Conservation (phyloP, 768 basidiomycete genomes). For the Ramaria sp. region DNA sequence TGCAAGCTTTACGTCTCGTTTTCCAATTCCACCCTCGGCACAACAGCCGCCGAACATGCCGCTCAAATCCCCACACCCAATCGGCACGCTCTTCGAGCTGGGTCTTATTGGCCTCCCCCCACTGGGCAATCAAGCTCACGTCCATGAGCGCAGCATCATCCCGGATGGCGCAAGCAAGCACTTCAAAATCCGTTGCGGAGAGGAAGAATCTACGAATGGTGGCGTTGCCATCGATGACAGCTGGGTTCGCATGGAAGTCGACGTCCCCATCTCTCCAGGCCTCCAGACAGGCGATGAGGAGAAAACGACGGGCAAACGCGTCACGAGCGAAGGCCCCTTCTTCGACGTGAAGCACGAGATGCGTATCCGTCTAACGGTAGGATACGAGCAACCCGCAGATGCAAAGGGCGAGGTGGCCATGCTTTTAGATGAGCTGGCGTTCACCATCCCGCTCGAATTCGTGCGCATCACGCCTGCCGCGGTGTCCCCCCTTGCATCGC, state of each 20-base stretch:
- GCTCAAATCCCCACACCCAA: conserved; percentile 43
- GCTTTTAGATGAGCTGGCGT: conserved; percentile 20
- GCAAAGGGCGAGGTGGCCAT: conserved; percentile 3
- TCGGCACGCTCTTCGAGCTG: conserved; percentile 36
- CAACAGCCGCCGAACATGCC: conserved; percentile 57
- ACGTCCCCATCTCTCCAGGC: conserved; percentile 35
- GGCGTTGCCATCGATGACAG: background rate
- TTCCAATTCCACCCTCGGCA: conserved; percentile 43
- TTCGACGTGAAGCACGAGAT: conserved; percentile 46
- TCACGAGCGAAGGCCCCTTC: conserved; percentile 42
- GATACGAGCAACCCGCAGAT: conserved; percentile 34
- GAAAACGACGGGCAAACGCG: conserved; percentile 11
- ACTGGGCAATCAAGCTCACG: conserved; percentile 6
- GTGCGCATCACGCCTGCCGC: conserved; percentile 30
- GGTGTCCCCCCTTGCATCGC: background rate
- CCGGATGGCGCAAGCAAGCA: conserved; percentile 13
- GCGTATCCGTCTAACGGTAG: conserved; percentile 40
- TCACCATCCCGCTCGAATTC: conserved; percentile 41
- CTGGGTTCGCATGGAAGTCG: conserved; percentile 52
- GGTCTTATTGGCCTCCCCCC: conserved; percentile 35
- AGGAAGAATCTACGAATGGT: conserved; percentile 16
- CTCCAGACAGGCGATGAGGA: conserved; percentile 15
- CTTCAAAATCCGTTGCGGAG: conserved; percentile 25
- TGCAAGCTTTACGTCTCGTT: conserved; percentile 30
- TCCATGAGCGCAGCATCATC: conserved; percentile 12